Evolutionary conservation across 192 early-diverging fungal genomes (phyloP), one percentile per base, ranked within the genome.

Genomic region (Backusella luteola): DNA sequence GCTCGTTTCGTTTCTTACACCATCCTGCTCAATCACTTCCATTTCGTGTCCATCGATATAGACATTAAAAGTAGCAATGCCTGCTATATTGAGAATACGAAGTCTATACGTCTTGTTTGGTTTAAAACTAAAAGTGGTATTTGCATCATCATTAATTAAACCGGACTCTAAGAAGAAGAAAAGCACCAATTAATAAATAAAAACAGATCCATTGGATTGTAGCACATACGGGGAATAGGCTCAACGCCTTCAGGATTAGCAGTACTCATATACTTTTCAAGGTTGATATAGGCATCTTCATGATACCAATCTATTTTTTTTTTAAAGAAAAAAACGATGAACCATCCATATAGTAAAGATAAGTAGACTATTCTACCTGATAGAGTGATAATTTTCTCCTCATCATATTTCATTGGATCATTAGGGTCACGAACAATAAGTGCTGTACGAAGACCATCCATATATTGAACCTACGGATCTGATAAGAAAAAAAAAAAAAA

Each of bases 91-190:
- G 84, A 97, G 91, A 67, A 97, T 73, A 4, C 96, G 91, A 74
- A 97, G 75, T 73, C 94, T 89, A 83, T 96, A 96, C 9, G 89
- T 94, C 84, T 94, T 95, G 70, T 92, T 93, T 1, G 94, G 86
- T 39, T 76, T 77, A 80, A 97, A 93, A 44, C 73, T 76, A 72
- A 93, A 83, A 34, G 74, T 83, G n/a, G 82, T 77, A 41, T 87
- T 78, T 29, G 77, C 76, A 32, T 81, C 76, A n/a, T 90, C 84
- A 74, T 91, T 91, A 17, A 95, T 88, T 52, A 95, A 78, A 21
- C 87, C 93, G 29, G 85, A 83, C 59, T 92, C 89, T 70, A 92
- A 88, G 4, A 29, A 75, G 5, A 49, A 49, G 19, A 49, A 49
- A 44, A 14, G 5, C 4, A 44, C 42, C 9, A 1, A 39, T 39